Base-by-base conservation (phyloP, 78 protist genomes). In the Dictyostelium capitatum region DNA sequence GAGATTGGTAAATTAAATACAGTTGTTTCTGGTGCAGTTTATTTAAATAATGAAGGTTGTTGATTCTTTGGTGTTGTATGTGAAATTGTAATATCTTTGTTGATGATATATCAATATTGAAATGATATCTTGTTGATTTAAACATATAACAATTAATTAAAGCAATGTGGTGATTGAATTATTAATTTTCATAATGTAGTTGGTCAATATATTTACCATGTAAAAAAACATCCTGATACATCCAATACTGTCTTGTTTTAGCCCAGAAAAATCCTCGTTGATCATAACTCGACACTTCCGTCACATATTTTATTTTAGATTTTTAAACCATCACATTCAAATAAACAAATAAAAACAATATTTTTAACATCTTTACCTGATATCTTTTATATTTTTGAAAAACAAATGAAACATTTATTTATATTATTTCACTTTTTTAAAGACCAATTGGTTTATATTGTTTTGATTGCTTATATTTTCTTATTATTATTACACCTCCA, bases 51-150 rank as follows among this genome's bases (percentile, higher is more conserved):
- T 9, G 43, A 20, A n/a, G 25, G 43, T 23, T 56, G 69, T 25
- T 77, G 92, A 47, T 47, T 56, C 30, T 84, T 84, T 72, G 92
- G 92, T 25, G 64, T 41, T 6, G 92, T 84, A 28, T 84, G 82
- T 41, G 82, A 72, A 54, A 84, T 59, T 14, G 93, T 43, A 79
- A 59, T 15, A 79, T 79, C 37, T 79, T 23, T n/a, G 8, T 51
- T 7, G 11, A 54, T 43, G 78, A 64, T 28, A 65, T 25, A 74
- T 64, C 81, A 14, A 43, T 46, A 20, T 56, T 28, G 19, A 84
- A 75, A 74, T n/a, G n/a, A n/a, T 57, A 11, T 23, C 73, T 14
- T 65, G 43, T 9, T 69, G 32, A 30, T 65, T 28, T 10, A 37
- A 19, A 41, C 23, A 53, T 14, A 30, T 77, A 77, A 20, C 46